These are phyloP conservation scores for Pseudopithomyces maydicus DNA, from an alignment of 2,329 filamentous ascomycete species.

Conservation along the genomic window DNA sequence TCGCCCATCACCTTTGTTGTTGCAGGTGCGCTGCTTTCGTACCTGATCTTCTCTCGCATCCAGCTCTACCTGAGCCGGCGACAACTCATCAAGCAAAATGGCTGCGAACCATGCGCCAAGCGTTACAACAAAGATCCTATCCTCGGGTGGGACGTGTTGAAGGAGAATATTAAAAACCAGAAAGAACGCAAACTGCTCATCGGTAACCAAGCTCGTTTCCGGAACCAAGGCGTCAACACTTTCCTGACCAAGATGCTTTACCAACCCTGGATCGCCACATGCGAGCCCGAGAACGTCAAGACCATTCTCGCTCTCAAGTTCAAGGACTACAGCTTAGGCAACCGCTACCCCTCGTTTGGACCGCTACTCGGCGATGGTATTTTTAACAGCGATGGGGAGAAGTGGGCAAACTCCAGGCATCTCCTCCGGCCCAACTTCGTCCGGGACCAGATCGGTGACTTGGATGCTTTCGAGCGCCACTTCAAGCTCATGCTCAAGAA, in stretches of 20 bases:
- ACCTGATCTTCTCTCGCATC: conserved; percentile 41
- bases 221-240: conserved; percentile 40
- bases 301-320: conserved; percentile 51
- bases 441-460: conserved; percentile 57
- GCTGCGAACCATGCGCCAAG: conserved; percentile 52
- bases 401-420: conserved; percentile 48
- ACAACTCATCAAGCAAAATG: conserved; percentile 48
- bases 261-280: conserved; percentile 44
- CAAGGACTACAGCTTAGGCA: conserved; percentile 53
- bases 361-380: conserved; percentile 52
- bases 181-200: conserved; percentile 14
- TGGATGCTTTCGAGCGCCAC: conserved; percentile 65
- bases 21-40: conserved; percentile 38
- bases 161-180: conserved; percentile 40
- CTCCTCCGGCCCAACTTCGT: conserved; percentile 61
- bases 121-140: conserved; percentile 61
- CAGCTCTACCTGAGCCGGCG: conserved; percentile 43
- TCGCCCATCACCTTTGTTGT: conserved; percentile 36
- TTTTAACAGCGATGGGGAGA: conserved; percentile 54
- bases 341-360: conserved; percentile 41
- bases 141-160: conserved; percentile 58
- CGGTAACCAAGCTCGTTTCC: conserved; percentile 29
- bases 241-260: conserved; percentile 47
- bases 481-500: conserved; percentile 62
- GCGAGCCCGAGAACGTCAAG: conserved; percentile 56